Conservation (phyloP, 225 moss, liverwort and hornwort species). For the Bryum argenteum region DNA sequence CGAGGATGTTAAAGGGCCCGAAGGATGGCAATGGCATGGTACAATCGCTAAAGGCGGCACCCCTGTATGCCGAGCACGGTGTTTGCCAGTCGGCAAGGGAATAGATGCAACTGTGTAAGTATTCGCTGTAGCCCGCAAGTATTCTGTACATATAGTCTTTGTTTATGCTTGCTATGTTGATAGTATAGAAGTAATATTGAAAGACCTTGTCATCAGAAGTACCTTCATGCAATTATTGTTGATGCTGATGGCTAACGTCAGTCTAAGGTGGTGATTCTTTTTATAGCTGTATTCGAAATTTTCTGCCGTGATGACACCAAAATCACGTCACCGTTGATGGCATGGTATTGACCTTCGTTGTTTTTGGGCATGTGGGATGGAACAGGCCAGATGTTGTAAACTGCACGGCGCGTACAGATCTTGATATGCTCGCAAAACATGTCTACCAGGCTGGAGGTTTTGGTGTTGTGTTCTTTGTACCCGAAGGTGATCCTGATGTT, state of each 20-base stretch:
- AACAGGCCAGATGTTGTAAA: slow-evolving; percentile 95
- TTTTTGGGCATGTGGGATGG: slow-evolving; percentile 31
- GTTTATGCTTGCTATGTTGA: background rate
- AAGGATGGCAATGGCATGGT: slow-evolving; percentile 99
- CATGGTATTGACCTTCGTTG: slow-evolving; percentile 15
- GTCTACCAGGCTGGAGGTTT: slow-evolving; percentile 97
- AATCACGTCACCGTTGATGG: slow-evolving; percentile 5
- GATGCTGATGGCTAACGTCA: slow-evolving; percentile 7
- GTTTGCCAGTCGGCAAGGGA: slow-evolving; percentile 93
- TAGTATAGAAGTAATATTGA: background rate
- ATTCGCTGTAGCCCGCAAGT: slow-evolving; percentile 4
- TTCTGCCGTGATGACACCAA: background rate
- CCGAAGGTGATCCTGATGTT: slow-evolving; percentile 95
- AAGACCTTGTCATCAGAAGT: background rate
- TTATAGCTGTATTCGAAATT: background rate
- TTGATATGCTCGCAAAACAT: slow-evolving; percentile 98
- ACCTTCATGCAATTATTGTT: background rate
- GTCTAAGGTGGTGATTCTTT: background rate
- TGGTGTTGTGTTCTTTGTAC: slow-evolving; percentile 97
- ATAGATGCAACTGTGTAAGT: slow-evolving; percentile 96
- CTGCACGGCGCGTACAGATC: slow-evolving; percentile 96
- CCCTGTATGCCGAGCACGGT: slow-evolving; percentile 92
- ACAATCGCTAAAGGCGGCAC: slow-evolving; percentile 99
- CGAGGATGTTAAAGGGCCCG: slow-evolving; percentile 57
- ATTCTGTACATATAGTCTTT: background rate